These are phyloP conservation scores for Cladosporium sp. DNA, from an alignment of 2,329 filamentous ascomycete species.

Conservation along the genomic window DNA sequence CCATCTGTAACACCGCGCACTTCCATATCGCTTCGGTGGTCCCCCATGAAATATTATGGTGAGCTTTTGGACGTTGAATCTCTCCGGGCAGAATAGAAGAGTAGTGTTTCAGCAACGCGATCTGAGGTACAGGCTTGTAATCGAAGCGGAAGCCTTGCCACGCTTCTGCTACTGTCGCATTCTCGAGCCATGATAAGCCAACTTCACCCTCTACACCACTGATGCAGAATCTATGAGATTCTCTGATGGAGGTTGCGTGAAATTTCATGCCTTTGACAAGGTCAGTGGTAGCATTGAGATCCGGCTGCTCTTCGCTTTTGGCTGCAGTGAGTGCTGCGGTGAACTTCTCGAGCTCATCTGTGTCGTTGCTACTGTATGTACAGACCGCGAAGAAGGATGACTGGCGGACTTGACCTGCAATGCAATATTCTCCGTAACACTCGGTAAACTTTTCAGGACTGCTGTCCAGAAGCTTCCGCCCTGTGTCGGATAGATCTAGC, in stretches of 20 bases:
- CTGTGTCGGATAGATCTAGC: neutral
- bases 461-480: neutral
- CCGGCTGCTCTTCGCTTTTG: neutral
- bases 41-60: neutral
- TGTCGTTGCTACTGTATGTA: neutral
- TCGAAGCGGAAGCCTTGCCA: constrained; percentile 7
- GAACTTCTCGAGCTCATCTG: neutral
- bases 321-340: neutral
- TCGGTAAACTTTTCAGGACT: neutral
- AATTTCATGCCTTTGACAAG: neutral
- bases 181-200: neutral
- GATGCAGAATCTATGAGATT: neutral
- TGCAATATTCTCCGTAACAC: constrained; percentile 8
- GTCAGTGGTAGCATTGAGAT: neutral
- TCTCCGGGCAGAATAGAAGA: neutral
- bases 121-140: constrained; percentile 4
- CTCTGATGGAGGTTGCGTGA: neutral
- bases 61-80: neutral
- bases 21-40: neutral
- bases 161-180: constrained; percentile 2
- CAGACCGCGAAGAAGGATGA: constrained; percentile 1
- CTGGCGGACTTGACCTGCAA: neutral
- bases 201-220: neutral
- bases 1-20: constrained; percentile 1
- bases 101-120: constrained; percentile 8